These are phyloP conservation scores for Monosporozyma aerobia DNA, from an alignment of 805 yeast genomes.

Conservation along the genomic window DNA sequence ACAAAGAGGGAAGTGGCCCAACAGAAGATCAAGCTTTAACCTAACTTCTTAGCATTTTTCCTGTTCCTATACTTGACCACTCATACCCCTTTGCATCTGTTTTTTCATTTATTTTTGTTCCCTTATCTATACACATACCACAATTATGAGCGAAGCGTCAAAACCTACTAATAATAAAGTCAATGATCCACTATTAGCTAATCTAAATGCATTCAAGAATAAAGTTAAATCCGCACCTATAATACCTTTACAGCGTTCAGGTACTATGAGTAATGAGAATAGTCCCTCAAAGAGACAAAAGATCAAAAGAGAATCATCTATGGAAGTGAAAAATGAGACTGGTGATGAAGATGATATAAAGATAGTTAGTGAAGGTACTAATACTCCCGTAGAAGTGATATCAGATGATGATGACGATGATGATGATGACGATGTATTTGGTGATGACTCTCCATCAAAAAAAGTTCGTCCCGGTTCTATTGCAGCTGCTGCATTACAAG, in stretches of 20 bases:
- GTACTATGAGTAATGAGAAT: slow-evolving; percentile 1
- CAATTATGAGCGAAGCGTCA: slow-evolving; percentile 1
- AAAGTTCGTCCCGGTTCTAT: slow-evolving; percentile 27
- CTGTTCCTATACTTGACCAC: not conserved
- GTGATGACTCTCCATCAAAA: slow-evolving; percentile 20
- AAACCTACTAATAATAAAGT: slow-evolving; percentile 5
- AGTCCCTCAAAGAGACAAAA: slow-evolving; percentile 13
- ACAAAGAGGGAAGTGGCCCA: not conserved
- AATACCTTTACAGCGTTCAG: slow-evolving; percentile 30
- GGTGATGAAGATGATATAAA: slow-evolving; percentile 15
- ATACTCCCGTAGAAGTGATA: slow-evolving; percentile 5
- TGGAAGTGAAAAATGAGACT: not conserved
- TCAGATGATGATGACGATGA: slow-evolving; percentile 14
- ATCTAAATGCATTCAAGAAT: slow-evolving; percentile 56
- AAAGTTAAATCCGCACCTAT: slow-evolving; percentile 51
- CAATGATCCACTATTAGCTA: slow-evolving; percentile 39
- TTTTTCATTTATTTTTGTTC: not conserved
- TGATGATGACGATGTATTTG: slow-evolving; percentile 12
- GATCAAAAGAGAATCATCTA: not conserved
- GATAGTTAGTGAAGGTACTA: slow-evolving; percentile 3
- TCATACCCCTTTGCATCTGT: not conserved
- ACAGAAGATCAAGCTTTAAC: not conserved
- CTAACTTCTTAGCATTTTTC: not conserved
- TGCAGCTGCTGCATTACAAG: slow-evolving; percentile 26
- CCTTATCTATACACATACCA: not conserved